A percentile compares a stretch with the other conserved stretches of the same genome.
These are phyloP conservation scores for Albugo laibachii DNA, from an alignment of 352 stramenopile species.

Conservation along the genomic window DNA sequence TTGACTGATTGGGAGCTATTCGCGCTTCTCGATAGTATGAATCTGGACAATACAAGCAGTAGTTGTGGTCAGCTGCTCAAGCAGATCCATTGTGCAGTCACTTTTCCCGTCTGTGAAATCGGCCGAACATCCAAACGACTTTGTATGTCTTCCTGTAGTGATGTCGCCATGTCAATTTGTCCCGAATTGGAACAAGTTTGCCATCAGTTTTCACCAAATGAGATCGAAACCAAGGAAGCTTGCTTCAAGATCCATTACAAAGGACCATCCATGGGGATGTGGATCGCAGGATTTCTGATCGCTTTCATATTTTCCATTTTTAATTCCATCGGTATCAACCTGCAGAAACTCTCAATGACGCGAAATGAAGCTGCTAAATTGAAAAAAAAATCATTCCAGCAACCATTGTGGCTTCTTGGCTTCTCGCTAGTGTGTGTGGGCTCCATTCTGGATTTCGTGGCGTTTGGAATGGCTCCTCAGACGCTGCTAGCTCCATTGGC, in stretches of 20 bases:
- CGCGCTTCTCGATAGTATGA: slow-evolving; percentile 18
- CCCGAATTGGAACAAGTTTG: slow-evolving; percentile 43
- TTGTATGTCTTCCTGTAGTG: slow-evolving; percentile 37
- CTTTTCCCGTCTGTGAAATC: slow-evolving; percentile 69
- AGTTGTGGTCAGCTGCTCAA: slow-evolving; percentile 32
- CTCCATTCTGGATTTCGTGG: slow-evolving; percentile 79
- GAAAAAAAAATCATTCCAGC: slow-evolving; percentile 59
- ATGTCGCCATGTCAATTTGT: slow-evolving; percentile 34
- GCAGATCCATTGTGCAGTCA: slow-evolving; percentile 39
- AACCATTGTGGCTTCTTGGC: slow-evolving; percentile 80
- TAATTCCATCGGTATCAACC: slow-evolving; percentile 80
- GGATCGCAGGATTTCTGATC: slow-evolving; percentile 73
- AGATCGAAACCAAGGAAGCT: slow-evolving; percentile 46
- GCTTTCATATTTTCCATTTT: slow-evolving; percentile 76
- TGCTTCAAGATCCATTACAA: slow-evolving; percentile 65
- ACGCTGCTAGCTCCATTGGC: slow-evolving; percentile 78
- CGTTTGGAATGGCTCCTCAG: slow-evolving; percentile 81
- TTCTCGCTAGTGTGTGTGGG: slow-evolving; percentile 65
- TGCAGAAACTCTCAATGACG: slow-evolving; percentile 81
- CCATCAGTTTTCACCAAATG: slow-evolving; percentile 9
- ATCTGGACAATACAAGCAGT: slow-evolving; percentile 44
- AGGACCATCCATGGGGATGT: slow-evolving; percentile 57
- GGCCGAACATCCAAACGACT: slow-evolving; percentile 40
- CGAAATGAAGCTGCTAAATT: slow-evolving; percentile 37
- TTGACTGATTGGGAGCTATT: slow-evolving; percentile 17